Conservation (phyloP, 2,329 filamentous ascomycete species). For the Aspergillus arachidicola region DNA sequence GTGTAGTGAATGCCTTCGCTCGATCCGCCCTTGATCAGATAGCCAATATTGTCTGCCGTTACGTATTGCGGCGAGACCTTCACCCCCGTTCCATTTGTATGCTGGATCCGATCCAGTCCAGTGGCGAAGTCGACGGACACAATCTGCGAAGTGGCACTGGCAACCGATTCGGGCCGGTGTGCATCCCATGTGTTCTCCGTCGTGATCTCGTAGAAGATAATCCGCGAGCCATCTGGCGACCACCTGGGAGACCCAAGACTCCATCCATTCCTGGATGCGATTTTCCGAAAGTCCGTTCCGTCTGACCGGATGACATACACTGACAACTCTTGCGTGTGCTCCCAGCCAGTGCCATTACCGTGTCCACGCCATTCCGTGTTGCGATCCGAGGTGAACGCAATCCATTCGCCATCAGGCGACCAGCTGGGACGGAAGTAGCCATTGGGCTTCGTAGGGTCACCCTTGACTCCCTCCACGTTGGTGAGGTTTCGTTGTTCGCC, state of each 20-base stretch:
- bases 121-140: conserved; percentile 45
- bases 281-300: conserved; percentile 40
- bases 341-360: conserved; percentile 40
- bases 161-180: conserved; percentile 30
- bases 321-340: conserved; percentile 46
- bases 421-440: conserved; percentile 45
- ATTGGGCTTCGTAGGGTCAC: conserved; percentile 30
- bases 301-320: conserved; percentile 45
- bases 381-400: conserved; percentile 46
- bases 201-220: conserved; percentile 46
- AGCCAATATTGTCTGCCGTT: conserved; percentile 30
- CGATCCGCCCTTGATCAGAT: conserved; percentile 21
- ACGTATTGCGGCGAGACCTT: conserved; percentile 39
- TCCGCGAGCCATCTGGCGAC: conserved; percentile 38
- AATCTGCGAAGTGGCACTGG: conserved; percentile 23
- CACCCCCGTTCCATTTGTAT: conserved; percentile 30
- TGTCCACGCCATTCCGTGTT: conserved; percentile 49
- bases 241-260: conserved; percentile 44
- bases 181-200: conserved; percentile 42
- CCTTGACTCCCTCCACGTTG: conserved; percentile 28
- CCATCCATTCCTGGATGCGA: conserved; percentile 37
- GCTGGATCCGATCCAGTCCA: conserved; percentile 34
- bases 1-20: conserved; percentile 36
- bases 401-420: conserved; percentile 47
- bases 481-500: conserved; percentile 40